phyloP scores from a whole-genome alignment of 371 early-diverging fungal genomes.

The Coemansia sp. region DNA sequence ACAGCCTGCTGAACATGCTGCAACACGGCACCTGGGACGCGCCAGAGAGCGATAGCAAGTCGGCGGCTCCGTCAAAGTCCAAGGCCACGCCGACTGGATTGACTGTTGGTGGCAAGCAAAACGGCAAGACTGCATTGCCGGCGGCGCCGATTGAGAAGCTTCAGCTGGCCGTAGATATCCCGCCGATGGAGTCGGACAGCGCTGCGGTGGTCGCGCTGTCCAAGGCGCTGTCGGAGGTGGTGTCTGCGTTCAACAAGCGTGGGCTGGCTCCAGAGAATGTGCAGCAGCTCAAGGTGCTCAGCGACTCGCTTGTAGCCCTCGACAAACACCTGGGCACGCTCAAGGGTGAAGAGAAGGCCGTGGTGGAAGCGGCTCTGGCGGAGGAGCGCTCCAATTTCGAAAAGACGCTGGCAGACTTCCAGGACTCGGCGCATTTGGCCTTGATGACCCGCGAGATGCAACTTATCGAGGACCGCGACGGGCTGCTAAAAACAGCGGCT shows the following conservation, averaged over 20 bases:
- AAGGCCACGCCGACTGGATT: slow-evolving; percentile 2
- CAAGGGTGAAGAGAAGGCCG: slow-evolving; percentile 25
- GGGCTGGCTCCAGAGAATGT: slow-evolving; percentile 35
- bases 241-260: slow-evolving; percentile 36
- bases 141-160: slow-evolving; percentile 33
- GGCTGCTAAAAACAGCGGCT: slow-evolving; percentile 17
- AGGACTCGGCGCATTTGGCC: slow-evolving; percentile 40
- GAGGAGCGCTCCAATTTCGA: slow-evolving; percentile 52
- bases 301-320: slow-evolving; percentile 38
- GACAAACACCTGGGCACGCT: slow-evolving; percentile 41
- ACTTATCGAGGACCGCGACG: slow-evolving; percentile 23
- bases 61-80: slow-evolving; percentile 5
- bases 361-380: slow-evolving; percentile 41
- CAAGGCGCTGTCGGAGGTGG: slow-evolving; percentile 26
- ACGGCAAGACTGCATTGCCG: slow-evolving; percentile 4
- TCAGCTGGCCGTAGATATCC: slow-evolving; percentile 47
- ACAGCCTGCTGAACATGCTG: slow-evolving; percentile 46
- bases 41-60: slow-evolving; percentile 9
- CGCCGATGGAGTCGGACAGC: slow-evolving; percentile 43
- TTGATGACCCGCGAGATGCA: slow-evolving; percentile 44
- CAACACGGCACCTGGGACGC: slow-evolving; percentile 49
- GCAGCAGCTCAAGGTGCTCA: slow-evolving; percentile 46
- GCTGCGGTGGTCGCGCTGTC: slow-evolving; percentile 43
- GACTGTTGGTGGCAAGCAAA: background rate
- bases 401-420: slow-evolving; percentile 38